A percentile compares a stretch with the other conserved stretches of the same genome.
Evolutionary conservation across 2,329 filamentous ascomycete genomes (phyloP).

Genomic region (Aphanocladium album): DNA sequence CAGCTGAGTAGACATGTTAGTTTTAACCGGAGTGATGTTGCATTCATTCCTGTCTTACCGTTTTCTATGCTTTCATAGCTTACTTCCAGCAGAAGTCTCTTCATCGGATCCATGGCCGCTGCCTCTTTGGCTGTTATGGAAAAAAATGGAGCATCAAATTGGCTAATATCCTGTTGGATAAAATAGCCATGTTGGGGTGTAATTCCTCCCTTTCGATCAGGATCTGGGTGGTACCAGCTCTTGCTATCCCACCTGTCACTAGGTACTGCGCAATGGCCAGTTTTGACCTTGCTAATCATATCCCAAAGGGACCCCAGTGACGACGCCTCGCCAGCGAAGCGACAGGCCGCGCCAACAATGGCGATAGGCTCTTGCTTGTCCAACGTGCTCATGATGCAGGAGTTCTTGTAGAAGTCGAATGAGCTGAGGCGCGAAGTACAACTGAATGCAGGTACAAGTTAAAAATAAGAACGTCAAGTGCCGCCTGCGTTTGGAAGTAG

Average conservation of each 20-base stretch:
- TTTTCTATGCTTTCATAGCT: conserved; percentile 23
- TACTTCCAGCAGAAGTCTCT: conserved; percentile 23
- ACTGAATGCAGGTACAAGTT: not conserved
- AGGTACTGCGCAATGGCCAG: conserved; percentile 4
- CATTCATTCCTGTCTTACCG: conserved; percentile 25
- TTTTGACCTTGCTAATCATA: conserved; percentile 6
- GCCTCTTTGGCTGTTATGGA: conserved; percentile 20
- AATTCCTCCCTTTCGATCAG: conserved; percentile 1
- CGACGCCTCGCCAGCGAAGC: conserved; percentile 6
- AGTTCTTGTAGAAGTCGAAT: not conserved
- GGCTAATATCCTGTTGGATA: conserved; percentile 21
- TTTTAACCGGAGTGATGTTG: not conserved
- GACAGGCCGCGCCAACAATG: conserved; percentile 9
- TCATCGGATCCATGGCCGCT: conserved; percentile 24
- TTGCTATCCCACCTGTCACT: conserved; percentile 2
- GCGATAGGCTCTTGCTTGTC: conserved; percentile 9
- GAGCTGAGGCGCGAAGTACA: not conserved
- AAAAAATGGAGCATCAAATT: conserved; percentile 23
- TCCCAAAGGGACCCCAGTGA: conserved; percentile 6
- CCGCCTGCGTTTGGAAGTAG: not conserved
- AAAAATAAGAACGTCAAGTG: not conserved
- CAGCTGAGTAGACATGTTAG: conserved; percentile 10
- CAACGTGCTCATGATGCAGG: not conserved
- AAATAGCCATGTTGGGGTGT: conserved; percentile 18
- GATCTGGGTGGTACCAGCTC: conserved; percentile 7